Conservation (phyloP, 169 alveolate genomes). For the Eimeria zaria region DNA sequence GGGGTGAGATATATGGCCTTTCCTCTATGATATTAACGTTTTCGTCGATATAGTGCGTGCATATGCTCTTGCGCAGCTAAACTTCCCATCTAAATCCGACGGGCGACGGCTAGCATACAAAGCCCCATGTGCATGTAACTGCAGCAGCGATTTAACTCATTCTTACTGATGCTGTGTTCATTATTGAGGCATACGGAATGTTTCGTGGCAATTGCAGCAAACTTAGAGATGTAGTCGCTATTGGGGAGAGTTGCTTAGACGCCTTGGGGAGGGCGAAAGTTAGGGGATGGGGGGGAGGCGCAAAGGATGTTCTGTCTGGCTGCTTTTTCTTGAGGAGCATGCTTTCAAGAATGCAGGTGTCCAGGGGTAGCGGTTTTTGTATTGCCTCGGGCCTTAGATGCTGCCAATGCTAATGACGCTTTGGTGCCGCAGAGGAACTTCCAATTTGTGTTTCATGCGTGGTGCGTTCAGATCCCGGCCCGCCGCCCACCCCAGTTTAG, state of each 20-base stretch:
- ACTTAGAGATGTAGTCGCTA: neutral
- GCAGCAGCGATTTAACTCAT: neutral
- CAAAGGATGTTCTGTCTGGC: neutral
- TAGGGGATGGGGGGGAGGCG: neutral
- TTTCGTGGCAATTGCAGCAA: neutral
- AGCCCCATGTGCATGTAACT: neutral
- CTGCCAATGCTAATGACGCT: neutral
- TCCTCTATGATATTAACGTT: neutral
- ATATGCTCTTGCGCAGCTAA: neutral
- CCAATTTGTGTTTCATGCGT: neutral
- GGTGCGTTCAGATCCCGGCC: conserved; percentile 87
- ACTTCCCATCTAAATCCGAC: neutral
- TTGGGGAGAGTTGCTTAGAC: neutral
- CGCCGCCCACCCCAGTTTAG: conserved; percentile 89
- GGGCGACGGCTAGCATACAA: neutral
- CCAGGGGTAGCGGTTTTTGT: neutral
- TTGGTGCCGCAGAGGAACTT: neutral
- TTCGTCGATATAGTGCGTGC: neutral
- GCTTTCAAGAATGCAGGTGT: neutral
- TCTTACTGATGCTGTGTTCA: neutral
- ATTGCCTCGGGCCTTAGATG: neutral
- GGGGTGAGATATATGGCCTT: conserved; percentile 84
- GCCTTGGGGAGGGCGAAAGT: neutral
- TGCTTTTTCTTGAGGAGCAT: neutral
- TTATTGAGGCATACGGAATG: neutral